Conservation (phyloP, 2,329 filamentous ascomycete species). For the Cordyceps farinosa region DNA sequence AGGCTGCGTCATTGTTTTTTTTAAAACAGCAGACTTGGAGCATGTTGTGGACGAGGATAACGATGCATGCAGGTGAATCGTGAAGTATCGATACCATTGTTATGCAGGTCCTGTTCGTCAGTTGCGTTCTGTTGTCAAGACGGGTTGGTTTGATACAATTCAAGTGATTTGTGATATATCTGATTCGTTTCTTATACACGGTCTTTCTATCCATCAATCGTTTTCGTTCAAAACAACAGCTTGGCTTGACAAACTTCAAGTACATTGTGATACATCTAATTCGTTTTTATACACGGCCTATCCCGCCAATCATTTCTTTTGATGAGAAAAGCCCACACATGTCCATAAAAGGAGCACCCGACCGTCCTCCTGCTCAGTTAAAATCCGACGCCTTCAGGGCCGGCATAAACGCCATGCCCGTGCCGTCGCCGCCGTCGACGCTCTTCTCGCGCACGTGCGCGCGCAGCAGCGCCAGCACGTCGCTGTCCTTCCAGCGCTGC, state of each 20-base stretch:
- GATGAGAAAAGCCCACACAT: not conserved
- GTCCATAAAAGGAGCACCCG: not conserved
- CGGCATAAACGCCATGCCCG: slow-evolving; percentile 58
- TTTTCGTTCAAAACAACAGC: too few species aligned
- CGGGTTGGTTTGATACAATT: too few species aligned
- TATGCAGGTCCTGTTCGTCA: too few species aligned
- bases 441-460: slow-evolving; percentile 69
- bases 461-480: slow-evolving; percentile 72
- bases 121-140: too few species aligned
- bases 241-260: not conserved
- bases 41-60: too few species aligned
- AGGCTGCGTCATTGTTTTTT: not conserved
- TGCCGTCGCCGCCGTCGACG: slow-evolving; percentile 36
- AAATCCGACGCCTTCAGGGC: slow-evolving; percentile 31
- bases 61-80: not conserved
- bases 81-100: not conserved
- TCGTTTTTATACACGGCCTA: not conserved
- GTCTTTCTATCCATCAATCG: too few species aligned
- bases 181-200: too few species aligned
- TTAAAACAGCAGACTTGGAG: too few species aligned
- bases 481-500: slow-evolving; percentile 75
- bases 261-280: not conserved
- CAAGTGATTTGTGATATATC: too few species aligned
- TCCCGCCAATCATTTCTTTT: not conserved
- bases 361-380: not conserved